A percentile compares a stretch with the other conserved stretches of the same genome.
These are phyloP conservation scores for Bothriochloa decipiens DNA, from an alignment of 176 grass and related monocot genomes.

Conservation along the genomic window DNA sequence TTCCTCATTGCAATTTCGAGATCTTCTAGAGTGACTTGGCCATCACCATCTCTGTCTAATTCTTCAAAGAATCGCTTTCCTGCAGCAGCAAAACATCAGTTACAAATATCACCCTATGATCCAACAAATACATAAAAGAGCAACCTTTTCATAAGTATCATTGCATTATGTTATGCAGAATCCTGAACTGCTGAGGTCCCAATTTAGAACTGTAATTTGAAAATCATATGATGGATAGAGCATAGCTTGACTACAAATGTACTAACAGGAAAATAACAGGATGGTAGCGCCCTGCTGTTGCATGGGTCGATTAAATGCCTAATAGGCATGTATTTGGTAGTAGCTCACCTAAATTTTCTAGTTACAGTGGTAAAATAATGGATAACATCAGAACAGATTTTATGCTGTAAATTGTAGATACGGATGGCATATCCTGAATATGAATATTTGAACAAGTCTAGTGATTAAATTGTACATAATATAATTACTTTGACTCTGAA, in stretches of 20 bases:
- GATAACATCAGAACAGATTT: background rate
- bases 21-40: slow-evolving; percentile 89
- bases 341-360: slow-evolving; percentile 17
- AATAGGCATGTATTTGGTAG: background rate
- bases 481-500: background rate
- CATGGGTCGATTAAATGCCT: background rate
- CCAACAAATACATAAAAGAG: background rate
- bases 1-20: slow-evolving; percentile 96
- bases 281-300: background rate
- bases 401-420: too few species aligned
- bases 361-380: background rate
- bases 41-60: slow-evolving; percentile 92
- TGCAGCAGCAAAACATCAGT: slow-evolving; percentile 42
- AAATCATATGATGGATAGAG: slow-evolving; percentile 12
- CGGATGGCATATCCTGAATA: background rate
- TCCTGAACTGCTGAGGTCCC: background rate
- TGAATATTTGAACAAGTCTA: background rate
- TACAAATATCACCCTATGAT: slow-evolving; percentile 18
- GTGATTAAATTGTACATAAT: background rate
- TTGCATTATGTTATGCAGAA: background rate
- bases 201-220: background rate
- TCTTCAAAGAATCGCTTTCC: slow-evolving; percentile 97
- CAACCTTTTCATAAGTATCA: slow-evolving; percentile 2
- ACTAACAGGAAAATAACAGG: background rate
- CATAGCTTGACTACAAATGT: background rate